These are phyloP conservation scores for Haplosporangium gracile DNA, from an alignment of 192 early-diverging fungal species.

Conservation along the genomic window DNA sequence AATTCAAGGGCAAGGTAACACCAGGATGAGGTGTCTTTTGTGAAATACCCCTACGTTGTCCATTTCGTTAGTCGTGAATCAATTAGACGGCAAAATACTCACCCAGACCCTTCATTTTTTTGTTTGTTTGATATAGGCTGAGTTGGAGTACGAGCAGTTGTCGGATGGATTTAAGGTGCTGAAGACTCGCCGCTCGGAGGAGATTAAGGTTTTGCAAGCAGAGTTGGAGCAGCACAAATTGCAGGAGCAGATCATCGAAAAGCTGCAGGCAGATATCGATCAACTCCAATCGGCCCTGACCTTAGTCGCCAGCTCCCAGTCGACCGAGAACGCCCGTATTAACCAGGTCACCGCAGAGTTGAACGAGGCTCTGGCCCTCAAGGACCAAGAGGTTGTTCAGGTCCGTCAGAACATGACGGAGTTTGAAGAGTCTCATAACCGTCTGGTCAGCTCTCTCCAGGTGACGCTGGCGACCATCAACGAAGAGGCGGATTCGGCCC, in stretches of 20 bases:
- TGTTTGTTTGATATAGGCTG: slow-evolving; percentile 20
- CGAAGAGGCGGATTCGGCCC: slow-evolving; percentile 50
- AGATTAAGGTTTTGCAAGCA: slow-evolving; percentile 45
- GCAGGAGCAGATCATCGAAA: slow-evolving; percentile 55
- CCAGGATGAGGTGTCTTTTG: background rate
- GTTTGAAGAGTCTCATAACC: slow-evolving; percentile 54
- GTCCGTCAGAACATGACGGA: slow-evolving; percentile 57
- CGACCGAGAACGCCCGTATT: slow-evolving; percentile 51
- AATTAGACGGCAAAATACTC: background rate
- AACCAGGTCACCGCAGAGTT: slow-evolving; percentile 49
- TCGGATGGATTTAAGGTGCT: slow-evolving; percentile 53
- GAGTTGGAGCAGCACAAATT: slow-evolving; percentile 54
- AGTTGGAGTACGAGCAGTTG: slow-evolving; percentile 42
- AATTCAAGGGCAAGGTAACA: slow-evolving; percentile 57
- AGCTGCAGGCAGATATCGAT: slow-evolving; percentile 49
- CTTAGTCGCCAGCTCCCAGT: slow-evolving; percentile 38
- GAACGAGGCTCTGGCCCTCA: slow-evolving; percentile 51
- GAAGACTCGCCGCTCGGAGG: slow-evolving; percentile 49
- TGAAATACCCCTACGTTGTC: background rate
- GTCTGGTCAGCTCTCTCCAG: slow-evolving; percentile 47
- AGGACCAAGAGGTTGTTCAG: slow-evolving; percentile 53
- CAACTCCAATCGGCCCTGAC: slow-evolving; percentile 36
- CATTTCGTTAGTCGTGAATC: too few species aligned
- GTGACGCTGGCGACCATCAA: slow-evolving; percentile 51
- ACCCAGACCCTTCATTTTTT: background rate